Conservation (phyloP, 495 filamentous ascomycete genomes). For the Gamarada debralockiae region DNA sequence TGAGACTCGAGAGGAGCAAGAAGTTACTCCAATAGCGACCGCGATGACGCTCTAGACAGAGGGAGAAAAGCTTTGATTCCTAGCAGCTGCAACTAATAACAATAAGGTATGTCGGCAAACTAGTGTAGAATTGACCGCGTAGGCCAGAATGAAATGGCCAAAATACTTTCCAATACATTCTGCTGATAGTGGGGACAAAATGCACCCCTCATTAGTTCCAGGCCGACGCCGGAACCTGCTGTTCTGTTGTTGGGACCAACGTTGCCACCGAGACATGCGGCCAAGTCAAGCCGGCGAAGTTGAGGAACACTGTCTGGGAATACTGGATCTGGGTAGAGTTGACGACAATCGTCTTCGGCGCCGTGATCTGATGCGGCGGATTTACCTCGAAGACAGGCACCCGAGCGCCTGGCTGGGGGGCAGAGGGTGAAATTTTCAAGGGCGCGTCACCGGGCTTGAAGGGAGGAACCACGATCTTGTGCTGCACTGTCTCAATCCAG, state of each 20-base stretch:
- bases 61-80: too few species aligned
- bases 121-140: too few species aligned
- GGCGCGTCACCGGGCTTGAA: slow-evolving; percentile 10
- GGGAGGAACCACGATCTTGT: slow-evolving; percentile 17
- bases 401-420: slow-evolving; percentile 10
- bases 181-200: too few species aligned
- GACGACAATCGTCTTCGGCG: slow-evolving; percentile 20
- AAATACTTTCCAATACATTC: too few species aligned
- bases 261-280: slow-evolving; percentile 29
- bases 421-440: slow-evolving; percentile 5
- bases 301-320: slow-evolving; percentile 28
- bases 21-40: too few species aligned
- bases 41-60: too few species aligned
- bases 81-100: too few species aligned
- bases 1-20: too few species aligned
- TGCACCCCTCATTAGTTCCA: too few species aligned
- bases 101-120: too few species aligned
- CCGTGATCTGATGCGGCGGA: slow-evolving; percentile 17
- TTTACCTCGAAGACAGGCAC: slow-evolving; percentile 20
- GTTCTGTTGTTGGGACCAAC: slow-evolving; percentile 18
- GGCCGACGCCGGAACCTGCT: neutral
- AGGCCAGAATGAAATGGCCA: too few species aligned
- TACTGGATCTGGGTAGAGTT: slow-evolving; percentile 28
- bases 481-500: slow-evolving; percentile 28
- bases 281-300: slow-evolving; percentile 29